Evolutionary conservation across 805 yeast genomes (phyloP), one percentile per base, ranked within the genome.

Genomic region (Schwanniomyces yamadae): DNA sequence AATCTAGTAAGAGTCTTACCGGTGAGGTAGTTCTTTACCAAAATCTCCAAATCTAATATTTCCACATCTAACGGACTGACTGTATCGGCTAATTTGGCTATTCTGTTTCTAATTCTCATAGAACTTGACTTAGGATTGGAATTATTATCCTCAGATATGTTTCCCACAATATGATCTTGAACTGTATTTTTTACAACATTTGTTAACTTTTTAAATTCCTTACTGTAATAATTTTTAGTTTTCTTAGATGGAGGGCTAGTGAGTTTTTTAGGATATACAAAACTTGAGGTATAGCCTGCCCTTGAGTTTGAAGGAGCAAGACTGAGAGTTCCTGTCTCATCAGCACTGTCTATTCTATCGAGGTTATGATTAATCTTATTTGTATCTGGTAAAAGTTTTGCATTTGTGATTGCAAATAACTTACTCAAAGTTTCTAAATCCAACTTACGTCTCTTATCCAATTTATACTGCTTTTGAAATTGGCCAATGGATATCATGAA

Each of bases 161-260:
- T 47, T 6, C 46, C 52, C 10, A 53, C 48, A 20, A 63, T 65
- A 40, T 60, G 61, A 51, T 86, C 93, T 48, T 81, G 84, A 16
- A 85, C 84, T 0, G 89, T 81, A 13, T 78, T 73, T 49, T 83
- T 84, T 23, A 86, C 84, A 21, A 76, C 87, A 44, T 76, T 79
- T 29, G 81, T 80, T 31, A 82, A 55, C 36, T 78, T 77, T 36
- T 66, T 64, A 25, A 69, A 50, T 37, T 69, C 74, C 36, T 61
- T 61, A n/a, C 70, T 57, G 35, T 66, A 68, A 36, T 57, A 52
- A 28, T 50, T 50, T 34, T 57, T 63, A 39, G 55, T 57, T 23
- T 55, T 53, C 28, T 48, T 48, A 23, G 50, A 46, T 4, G 50
- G 41, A 2, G 54, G 46, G 3, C 50, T 17, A 9, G 33, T 5